Evolutionary conservation across 352 stramenopile genomes (phyloP), one percentile per base, ranked within the genome.

Genomic region (Pythium dissimile): DNA sequence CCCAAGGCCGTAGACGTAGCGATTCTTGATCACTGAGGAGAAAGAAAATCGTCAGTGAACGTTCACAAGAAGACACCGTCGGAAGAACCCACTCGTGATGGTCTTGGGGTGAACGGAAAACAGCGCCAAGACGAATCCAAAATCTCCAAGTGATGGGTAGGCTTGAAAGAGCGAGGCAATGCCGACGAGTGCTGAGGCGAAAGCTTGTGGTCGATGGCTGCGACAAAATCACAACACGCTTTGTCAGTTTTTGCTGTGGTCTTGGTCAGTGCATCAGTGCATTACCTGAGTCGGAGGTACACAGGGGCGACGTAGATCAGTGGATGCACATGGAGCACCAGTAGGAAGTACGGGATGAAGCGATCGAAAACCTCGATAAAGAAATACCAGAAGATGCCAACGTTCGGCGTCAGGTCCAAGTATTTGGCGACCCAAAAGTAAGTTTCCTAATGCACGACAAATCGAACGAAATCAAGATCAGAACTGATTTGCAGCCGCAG

Each of bases 381-480:
- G 55, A 94, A 92, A 48, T 94, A 94, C 84, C 84, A 94, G 61
- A 94, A 94, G 55, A 92, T 80, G 31, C 84, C 84, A 21, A 94
- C 75, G 42, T 92, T 92, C 8, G 82, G 82, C 1, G 84, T 92
- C 78, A 94, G 64, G 54, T 92, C 84, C 38, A 77, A 88, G 46
- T 92, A 94, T 31, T 71, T 73, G 1, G 75, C 76, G 24, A 92
- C 71, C 84, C 84, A 94, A 38, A 89, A 51, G 55, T 94, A 94
- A 2, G 84, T 92, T 61, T 88, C 73, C 78, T 57, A 3, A 49
- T 15, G 3, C n/a, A 37, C 20, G 27, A 30, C 23, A 18, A 12
- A 9, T 41, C n/a, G n/a, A 30, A 32, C 18, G 35, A 24, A 5
- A 41, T 2, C 5, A 37, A 5, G 16, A 23, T 43, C 18, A 23